Percentiles rank a stretch among this genome's conserved stretches.
Conservation (phyloP, 2,329 filamentous ascomycete species). For the Pezicula radicicola region DNA sequence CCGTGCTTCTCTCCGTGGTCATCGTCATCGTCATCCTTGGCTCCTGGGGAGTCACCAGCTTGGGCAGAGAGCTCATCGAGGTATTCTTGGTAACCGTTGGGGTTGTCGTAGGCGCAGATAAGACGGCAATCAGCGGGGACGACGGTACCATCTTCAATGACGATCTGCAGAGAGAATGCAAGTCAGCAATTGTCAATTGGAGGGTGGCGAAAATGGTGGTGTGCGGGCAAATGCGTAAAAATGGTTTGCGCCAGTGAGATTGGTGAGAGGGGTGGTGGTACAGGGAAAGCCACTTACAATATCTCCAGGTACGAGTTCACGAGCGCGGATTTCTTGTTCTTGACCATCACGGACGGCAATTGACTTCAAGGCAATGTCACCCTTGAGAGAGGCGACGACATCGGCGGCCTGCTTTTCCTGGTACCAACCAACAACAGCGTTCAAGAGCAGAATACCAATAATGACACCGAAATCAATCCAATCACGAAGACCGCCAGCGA, state of each 20-base stretch:
- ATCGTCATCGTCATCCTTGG: constrained; percentile 54
- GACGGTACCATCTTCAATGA: constrained; percentile 70
- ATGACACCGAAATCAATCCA: constrained; percentile 80
- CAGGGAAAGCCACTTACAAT: constrained; percentile 51
- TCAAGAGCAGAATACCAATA: constrained; percentile 70
- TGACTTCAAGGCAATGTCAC: constrained; percentile 75
- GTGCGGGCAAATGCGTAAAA: background rate
- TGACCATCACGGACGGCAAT: constrained; percentile 64
- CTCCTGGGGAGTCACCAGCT: constrained; percentile 56
- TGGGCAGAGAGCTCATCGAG: constrained; percentile 61
- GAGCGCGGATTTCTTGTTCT: constrained; percentile 67
- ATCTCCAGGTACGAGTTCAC: constrained; percentile 74
- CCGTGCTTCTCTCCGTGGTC: constrained; percentile 53
- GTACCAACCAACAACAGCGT: constrained; percentile 76
- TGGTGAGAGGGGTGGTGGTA: background rate
- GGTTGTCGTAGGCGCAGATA: constrained; percentile 69
- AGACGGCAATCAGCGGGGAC: constrained; percentile 68
- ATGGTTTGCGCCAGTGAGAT: background rate
- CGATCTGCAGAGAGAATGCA: constrained; percentile 40
- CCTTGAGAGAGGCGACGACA: constrained; percentile 71
- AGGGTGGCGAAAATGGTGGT: background rate
- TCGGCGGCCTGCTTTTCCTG: constrained; percentile 79
- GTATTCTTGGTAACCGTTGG: constrained; percentile 65
- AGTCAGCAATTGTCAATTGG: constrained; percentile 1
- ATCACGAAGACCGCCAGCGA: constrained; percentile 71